Evolutionary conservation across 495 filamentous ascomycete species (phyloP).

Genomic region (Daldinia caldariorum): DNA sequence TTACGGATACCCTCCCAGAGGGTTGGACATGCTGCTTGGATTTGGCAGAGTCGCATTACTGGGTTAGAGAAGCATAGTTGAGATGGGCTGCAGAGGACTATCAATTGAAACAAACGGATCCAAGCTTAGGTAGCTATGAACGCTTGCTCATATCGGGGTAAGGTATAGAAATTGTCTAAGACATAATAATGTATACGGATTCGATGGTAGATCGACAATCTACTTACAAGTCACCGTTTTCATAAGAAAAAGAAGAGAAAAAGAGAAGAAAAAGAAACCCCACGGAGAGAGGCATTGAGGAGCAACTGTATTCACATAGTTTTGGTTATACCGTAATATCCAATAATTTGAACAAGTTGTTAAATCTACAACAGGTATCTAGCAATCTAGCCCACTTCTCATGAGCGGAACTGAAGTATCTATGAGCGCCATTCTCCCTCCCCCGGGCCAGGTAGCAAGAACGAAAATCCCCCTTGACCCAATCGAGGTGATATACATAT

Average conservation of each 20-base stretch:
- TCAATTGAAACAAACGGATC: background rate
- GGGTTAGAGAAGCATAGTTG: background rate
- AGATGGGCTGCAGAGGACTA: background rate
- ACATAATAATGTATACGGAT: background rate
- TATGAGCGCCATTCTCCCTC: constrained; percentile 15
- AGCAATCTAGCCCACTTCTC: constrained; percentile 6
- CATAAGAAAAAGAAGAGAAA: background rate
- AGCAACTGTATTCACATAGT: background rate
- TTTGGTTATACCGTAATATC: background rate
- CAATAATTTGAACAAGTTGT: background rate
- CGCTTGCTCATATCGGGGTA: background rate
- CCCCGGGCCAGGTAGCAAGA: background rate
- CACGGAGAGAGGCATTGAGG: background rate
- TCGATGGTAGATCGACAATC: background rate
- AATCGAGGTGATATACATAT: background rate
- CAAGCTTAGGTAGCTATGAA: background rate
- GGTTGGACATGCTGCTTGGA: background rate
- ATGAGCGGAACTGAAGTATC: constrained; percentile 24
- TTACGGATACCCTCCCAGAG: background rate
- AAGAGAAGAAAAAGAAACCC: background rate
- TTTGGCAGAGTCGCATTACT: background rate
- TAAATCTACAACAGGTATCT: background rate
- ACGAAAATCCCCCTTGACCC: background rate
- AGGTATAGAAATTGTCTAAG: background rate
- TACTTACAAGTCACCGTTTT: background rate